Conservation (phyloP, 352 stramenopile genomes). For the Peronospora destructor region DNA sequence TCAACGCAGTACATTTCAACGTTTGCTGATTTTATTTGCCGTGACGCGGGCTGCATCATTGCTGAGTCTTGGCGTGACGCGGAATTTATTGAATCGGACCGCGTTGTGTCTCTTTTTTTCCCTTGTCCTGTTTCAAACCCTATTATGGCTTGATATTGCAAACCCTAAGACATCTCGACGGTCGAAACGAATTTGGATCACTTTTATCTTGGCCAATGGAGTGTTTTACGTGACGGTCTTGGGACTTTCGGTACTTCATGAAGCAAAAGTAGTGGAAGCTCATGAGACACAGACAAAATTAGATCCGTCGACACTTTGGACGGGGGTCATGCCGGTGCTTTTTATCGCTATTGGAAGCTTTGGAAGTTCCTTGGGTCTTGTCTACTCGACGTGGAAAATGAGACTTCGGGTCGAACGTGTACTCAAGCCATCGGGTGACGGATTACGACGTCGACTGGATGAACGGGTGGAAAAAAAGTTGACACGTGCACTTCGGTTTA, state of each 20-base stretch:
- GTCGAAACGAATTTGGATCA: constrained; percentile 69
- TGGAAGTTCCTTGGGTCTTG: constrained; percentile 50
- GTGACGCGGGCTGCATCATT: constrained; percentile 55
- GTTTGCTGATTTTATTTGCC: constrained; percentile 57
- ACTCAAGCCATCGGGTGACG: constrained; percentile 39
- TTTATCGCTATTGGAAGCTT: constrained; percentile 66
- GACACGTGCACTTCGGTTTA: constrained; percentile 68
- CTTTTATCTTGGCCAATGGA: constrained; percentile 62
- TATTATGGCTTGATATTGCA: constrained; percentile 84
- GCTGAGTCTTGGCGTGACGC: constrained; percentile 22
- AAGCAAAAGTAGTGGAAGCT: constrained; percentile 22
- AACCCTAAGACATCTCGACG: constrained; percentile 71
- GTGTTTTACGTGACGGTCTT: constrained; percentile 70
- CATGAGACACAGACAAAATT: constrained; percentile 9
- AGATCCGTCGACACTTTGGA: constrained; percentile 32
- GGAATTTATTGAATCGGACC: constrained; percentile 61
- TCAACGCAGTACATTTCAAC: constrained; percentile 63
- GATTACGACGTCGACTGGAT: constrained; percentile 41
- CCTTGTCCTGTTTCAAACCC: constrained; percentile 79
- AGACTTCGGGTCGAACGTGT: constrained; percentile 59
- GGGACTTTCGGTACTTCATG: constrained; percentile 48
- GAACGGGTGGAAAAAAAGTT: constrained; percentile 60
- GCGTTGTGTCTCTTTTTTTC: constrained; percentile 82
- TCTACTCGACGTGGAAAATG: constrained; percentile 79
- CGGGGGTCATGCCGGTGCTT: constrained; percentile 54